Evolutionary conservation across 1,139 yeast genomes (phyloP).

Genomic region (Taphrina flavorubra): DNA sequence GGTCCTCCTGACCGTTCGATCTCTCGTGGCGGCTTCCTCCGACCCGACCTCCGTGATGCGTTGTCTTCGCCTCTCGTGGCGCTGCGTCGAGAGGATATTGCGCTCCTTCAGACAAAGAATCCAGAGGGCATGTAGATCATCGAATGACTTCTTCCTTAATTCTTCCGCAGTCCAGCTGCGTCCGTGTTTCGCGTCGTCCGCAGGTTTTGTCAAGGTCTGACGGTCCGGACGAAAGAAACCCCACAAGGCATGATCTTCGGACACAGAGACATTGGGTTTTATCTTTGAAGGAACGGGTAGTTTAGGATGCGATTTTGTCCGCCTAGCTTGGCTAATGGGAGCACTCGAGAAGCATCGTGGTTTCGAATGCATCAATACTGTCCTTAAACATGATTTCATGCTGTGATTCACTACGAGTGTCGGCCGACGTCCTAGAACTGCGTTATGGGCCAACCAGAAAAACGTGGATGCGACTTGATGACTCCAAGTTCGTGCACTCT

Average conservation of each 20-base stretch:
- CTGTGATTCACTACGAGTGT: not conserved
- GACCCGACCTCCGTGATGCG: constrained; percentile 16
- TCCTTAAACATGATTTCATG: constrained; percentile 8
- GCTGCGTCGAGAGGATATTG: constrained; percentile 78
- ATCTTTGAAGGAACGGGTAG: constrained; percentile 38
- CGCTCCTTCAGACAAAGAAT: constrained; percentile 82
- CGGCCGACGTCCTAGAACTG: too few relatives aligned
- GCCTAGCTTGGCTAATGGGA: constrained; percentile 10
- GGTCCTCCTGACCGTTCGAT: constrained; percentile 42
- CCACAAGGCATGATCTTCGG: constrained; percentile 92
- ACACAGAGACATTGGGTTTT: constrained; percentile 25
- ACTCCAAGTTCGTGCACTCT: too few relatives aligned
- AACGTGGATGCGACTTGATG: too few relatives aligned
- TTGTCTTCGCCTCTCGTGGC: constrained; percentile 56
- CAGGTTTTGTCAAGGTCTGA: constrained; percentile 53
- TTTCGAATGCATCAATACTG: not conserved
- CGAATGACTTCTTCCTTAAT: constrained; percentile 86
- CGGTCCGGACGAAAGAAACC: constrained; percentile 74
- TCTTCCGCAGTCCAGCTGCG: constrained; percentile 89
- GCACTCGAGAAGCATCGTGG: not conserved
- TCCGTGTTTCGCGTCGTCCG: constrained; percentile 53
- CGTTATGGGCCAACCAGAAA: too few relatives aligned
- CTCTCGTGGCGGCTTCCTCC: constrained; percentile 13
- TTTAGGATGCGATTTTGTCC: constrained; percentile 16
- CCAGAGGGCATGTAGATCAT: constrained; percentile 91